Conservation (phyloP, 2,329 filamentous ascomycete species). For the Claviceps digitariae region DNA sequence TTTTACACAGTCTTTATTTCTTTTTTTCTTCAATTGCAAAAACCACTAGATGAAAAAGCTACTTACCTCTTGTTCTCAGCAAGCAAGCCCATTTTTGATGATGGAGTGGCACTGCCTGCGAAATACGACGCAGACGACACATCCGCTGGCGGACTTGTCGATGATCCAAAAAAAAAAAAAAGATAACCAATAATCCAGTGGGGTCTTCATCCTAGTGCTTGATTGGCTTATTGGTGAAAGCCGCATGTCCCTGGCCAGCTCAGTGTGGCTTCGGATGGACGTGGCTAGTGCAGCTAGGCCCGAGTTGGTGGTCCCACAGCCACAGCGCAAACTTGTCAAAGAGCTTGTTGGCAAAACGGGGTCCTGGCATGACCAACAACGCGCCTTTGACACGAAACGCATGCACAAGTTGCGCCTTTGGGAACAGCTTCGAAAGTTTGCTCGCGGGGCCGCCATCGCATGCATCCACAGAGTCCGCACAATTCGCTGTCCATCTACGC, state of each 20-base stretch:
- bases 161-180: neutral
- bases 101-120: neutral
- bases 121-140: neutral
- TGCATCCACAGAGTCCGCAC: neutral
- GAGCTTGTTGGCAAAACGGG: neutral
- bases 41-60: neutral
- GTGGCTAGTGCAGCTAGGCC: too few species aligned
- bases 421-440: neutral
- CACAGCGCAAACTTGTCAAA: neutral
- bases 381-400: neutral
- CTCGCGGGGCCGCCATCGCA: conserved; percentile 1
- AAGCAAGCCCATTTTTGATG: conserved; percentile 21
- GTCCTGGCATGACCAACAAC: neutral
- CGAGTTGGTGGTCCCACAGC: neutral
- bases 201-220: neutral
- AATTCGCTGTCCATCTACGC: neutral
- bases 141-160: neutral
- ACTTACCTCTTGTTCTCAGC: conserved; percentile 22
- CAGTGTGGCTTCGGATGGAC: too few species aligned
- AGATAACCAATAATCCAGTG: neutral
- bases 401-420: neutral
- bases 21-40: neutral
- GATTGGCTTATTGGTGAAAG: neutral
- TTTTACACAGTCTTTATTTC: neutral
- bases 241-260: neutral